These are phyloP conservation scores for Lentinula sp. DNA, from an alignment of 768 basidiomycete genomes.

Conservation along the genomic window DNA sequence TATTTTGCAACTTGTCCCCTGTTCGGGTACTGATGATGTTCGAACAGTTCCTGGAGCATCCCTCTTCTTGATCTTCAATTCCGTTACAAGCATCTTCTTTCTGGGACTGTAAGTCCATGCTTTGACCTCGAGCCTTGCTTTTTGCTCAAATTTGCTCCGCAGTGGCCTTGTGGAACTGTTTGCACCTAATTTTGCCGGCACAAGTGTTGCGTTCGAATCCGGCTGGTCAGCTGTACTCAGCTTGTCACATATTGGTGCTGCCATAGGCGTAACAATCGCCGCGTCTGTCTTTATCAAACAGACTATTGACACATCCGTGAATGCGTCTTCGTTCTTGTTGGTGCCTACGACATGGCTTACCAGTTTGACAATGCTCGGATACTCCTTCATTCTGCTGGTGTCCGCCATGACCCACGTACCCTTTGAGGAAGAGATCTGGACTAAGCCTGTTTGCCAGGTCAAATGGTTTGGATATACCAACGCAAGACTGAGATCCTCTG, in stretches of 20 bases:
- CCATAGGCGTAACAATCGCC: slow-evolving; percentile 8
- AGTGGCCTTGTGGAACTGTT: slow-evolving; percentile 26
- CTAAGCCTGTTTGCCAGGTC: slow-evolving; percentile 39
- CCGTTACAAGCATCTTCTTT: slow-evolving; percentile 29
- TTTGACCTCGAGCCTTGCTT: not conserved
- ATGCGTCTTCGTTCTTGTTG: slow-evolving; percentile 42
- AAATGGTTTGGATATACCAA: slow-evolving; percentile 45
- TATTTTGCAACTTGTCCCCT: not conserved
- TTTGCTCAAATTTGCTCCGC: not conserved
- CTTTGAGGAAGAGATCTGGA: slow-evolving; percentile 46
- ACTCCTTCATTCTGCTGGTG: slow-evolving; percentile 50
- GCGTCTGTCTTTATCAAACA: slow-evolving; percentile 7
- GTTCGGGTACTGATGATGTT: not conserved
- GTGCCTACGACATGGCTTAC: slow-evolving; percentile 43
- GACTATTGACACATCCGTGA: slow-evolving; percentile 31
- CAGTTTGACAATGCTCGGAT: slow-evolving; percentile 38
- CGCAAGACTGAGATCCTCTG: slow-evolving; percentile 1
- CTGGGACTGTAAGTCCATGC: slow-evolving; percentile 24
- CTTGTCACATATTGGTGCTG: slow-evolving; percentile 32
- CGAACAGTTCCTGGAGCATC: slow-evolving; percentile 40
- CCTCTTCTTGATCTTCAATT: slow-evolving; percentile 42
- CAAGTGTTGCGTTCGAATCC: slow-evolving; percentile 47
- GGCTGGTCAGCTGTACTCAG: slow-evolving; percentile 46
- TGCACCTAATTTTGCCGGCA: slow-evolving; percentile 24
- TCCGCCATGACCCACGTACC: slow-evolving; percentile 37